Conservation (phyloP, 225 moss, liverwort and hornwort species). For the Lunularia cruciata region DNA sequence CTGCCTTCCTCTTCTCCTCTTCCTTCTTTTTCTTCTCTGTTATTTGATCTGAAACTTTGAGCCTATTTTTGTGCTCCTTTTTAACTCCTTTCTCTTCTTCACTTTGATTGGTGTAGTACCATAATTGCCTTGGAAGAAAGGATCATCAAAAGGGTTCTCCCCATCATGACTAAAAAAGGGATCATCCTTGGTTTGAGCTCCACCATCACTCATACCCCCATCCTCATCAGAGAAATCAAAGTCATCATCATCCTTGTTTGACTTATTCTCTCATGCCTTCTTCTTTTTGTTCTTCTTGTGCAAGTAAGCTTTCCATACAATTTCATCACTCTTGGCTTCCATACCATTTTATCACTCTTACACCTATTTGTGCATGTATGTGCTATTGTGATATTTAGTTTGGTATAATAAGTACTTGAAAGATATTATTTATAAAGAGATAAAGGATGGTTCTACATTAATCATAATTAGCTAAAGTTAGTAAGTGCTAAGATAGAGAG, state of each 20-base stretch:
- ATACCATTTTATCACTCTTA: no score
- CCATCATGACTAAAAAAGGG: slow-evolving; percentile 55
- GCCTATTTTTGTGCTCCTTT: slow-evolving; percentile 31
- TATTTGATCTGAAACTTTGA: slow-evolving; percentile 50
- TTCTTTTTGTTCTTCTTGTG: slow-evolving; percentile 87
- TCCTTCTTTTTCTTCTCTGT: slow-evolving; percentile 62
- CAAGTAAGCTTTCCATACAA: slow-evolving; percentile 91
- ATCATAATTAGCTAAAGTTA: no score
- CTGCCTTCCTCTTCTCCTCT: slow-evolving; percentile 69
- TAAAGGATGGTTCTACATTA: no score
- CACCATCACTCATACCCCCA: slow-evolving; percentile 33
- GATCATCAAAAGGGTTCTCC: slow-evolving; percentile 59
- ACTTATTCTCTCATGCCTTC: slow-evolving; percentile 63
- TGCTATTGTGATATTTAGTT: no score
- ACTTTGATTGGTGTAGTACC: slow-evolving; percentile 40
- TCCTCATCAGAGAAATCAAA: slow-evolving; percentile 56
- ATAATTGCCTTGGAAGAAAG: slow-evolving; percentile 57
- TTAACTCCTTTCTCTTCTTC: slow-evolving; percentile 34
- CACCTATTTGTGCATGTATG: no score
- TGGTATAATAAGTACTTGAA: no score
- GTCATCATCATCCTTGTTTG: slow-evolving; percentile 50
- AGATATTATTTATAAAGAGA: no score
- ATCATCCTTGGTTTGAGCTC: slow-evolving; percentile 36
- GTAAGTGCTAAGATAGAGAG: no score
- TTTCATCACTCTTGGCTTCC: slow-evolving; percentile 74